A percentile compares a stretch with the other conserved stretches of the same genome.
Evolutionary conservation across 495 filamentous ascomycete species (phyloP).

Genomic region (Talaromyces nanjingensis): DNA sequence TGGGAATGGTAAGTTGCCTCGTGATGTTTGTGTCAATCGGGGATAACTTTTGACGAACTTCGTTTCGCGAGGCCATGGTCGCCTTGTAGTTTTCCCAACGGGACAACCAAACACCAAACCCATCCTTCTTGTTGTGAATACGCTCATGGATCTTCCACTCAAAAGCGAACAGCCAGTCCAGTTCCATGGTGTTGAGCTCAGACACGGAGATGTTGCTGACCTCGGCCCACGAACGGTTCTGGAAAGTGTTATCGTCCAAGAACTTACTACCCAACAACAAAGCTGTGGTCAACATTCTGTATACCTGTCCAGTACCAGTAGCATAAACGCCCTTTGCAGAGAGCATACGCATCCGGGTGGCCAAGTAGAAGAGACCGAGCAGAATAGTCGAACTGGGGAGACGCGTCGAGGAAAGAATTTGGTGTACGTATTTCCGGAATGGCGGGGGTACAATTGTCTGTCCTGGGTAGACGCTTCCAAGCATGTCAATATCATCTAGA

Average conservation of each 20-base stretch:
- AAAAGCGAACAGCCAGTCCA: conserved; percentile 83
- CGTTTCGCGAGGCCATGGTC: conserved; percentile 50
- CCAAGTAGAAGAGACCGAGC: conserved; percentile 84
- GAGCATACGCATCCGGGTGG: conserved; percentile 71
- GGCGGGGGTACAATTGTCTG: conserved; percentile 56
- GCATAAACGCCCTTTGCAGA: conserved; percentile 49
- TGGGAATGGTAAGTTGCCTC: conserved; percentile 37
- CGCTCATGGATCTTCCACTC: conserved; percentile 85
- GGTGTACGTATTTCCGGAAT: conserved; percentile 91
- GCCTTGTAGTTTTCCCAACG: conserved; percentile 79
- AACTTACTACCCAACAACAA: conserved; percentile 96
- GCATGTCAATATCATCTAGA: conserved; percentile 66
- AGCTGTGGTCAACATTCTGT: conserved; percentile 83
- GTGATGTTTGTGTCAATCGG: conserved; percentile 64
- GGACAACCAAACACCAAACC: conserved; percentile 72
- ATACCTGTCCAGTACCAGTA: conserved; percentile 65
- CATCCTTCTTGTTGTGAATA: conserved; percentile 66
- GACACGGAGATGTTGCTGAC: conserved; percentile 85
- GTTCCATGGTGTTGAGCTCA: conserved; percentile 85
- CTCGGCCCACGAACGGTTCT: conserved; percentile 98
- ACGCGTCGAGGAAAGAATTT: conserved; percentile 89
- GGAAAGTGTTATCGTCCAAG: conserved; percentile 97
- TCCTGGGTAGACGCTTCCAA: conserved; percentile 68
- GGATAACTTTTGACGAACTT: conserved; percentile 52
- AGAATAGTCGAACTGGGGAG: conserved; percentile 94